Evolutionary conservation across 306 rosid genomes (phyloP), one percentile per base, ranked within the genome.

Genomic region (Biancaea sappan): DNA sequence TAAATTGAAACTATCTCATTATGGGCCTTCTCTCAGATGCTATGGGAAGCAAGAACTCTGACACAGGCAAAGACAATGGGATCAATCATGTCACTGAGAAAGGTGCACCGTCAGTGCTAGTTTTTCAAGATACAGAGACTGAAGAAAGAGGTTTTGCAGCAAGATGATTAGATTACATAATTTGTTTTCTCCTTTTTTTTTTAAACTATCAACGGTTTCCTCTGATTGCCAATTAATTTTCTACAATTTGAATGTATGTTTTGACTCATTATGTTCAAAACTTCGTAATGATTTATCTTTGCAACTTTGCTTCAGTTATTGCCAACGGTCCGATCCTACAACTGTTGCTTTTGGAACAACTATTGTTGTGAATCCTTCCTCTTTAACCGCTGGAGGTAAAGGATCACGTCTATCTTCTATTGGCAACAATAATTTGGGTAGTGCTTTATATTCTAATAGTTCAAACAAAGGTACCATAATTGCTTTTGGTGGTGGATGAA

Each of bases 31-130:
- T 80, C 68, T 66, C 85, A 94, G 98, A 90, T 86, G 79, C 88
- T 77, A 87, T 80, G 34, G 85, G 87, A 67, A 84, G 93, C 84
- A 88, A 92, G 85, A 84, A 60, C 75, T 66, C 88, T 76, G 89
- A 84, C 71, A 61, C 85, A 46, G 92, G 86, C 51, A 90, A 84
- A 68, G 93, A 87, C 77, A 86, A 79, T 85, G 97, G 97, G 69
- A 57, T 79, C 56, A 85, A 67, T 80, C 93, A 80, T 84, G 81
- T 74, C 48, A 74, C 75, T 46, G 99, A 88, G 86, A 92, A 88
- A 84, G 80, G 75, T 69, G 72, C 52, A 67, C 82, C 77, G 18
- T 78, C 83, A 72, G 51, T 76, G 76, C 75, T 83, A 41, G 81
- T 81, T 75, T 84, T 89, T 78, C 90, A 79, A 44, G 96, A 87